These are phyloP conservation scores for Sarocladium kiliense DNA, from an alignment of 2,329 filamentous ascomycete genomes.

Conservation along the genomic window DNA sequence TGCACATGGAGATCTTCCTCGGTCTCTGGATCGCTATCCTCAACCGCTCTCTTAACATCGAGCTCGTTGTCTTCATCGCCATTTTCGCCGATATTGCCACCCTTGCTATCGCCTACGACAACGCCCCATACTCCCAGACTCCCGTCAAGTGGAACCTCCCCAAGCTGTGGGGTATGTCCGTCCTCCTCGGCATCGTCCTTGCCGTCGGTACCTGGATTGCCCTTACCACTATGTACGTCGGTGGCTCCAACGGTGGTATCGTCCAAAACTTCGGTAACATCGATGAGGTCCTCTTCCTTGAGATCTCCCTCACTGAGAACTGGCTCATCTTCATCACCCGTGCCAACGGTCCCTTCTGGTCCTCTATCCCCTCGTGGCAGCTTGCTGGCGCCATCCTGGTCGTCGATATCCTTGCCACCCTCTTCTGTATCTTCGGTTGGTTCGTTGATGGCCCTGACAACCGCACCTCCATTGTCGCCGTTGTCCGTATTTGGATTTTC, in stretches of 20 bases:
- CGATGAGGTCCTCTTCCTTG: constrained; percentile 80
- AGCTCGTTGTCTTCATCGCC: constrained; percentile 88
- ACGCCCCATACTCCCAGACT: constrained; percentile 77
- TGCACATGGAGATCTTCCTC: constrained; percentile 87
- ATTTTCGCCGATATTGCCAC: constrained; percentile 93
- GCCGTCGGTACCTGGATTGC: constrained; percentile 85
- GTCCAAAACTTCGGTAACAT: constrained; percentile 83
- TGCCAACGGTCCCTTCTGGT: constrained; percentile 90
- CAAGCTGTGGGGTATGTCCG: constrained; percentile 89
- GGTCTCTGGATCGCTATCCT: constrained; percentile 88
- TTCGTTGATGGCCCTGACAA: constrained; percentile 52
- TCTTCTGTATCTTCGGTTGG: constrained; percentile 83
- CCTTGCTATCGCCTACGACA: constrained; percentile 88
- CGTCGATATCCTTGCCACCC: constrained; percentile 78
- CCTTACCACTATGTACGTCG: constrained; percentile 75
- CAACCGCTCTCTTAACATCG: constrained; percentile 77
- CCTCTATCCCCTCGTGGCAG: constrained; percentile 82
- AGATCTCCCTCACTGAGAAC: constrained; percentile 88
- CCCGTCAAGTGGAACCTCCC: constrained; percentile 95
- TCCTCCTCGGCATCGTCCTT: constrained; percentile 75
- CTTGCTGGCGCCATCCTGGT: constrained; percentile 70
- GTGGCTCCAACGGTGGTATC: constrained; percentile 70
- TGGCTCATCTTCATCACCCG: constrained; percentile 97
- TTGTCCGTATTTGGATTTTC: constrained; percentile 88
- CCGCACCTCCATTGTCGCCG: constrained; percentile 72